Base-by-base conservation (phyloP, 2,329 filamentous ascomycete species). In the Hypoxylon sp. region DNA sequence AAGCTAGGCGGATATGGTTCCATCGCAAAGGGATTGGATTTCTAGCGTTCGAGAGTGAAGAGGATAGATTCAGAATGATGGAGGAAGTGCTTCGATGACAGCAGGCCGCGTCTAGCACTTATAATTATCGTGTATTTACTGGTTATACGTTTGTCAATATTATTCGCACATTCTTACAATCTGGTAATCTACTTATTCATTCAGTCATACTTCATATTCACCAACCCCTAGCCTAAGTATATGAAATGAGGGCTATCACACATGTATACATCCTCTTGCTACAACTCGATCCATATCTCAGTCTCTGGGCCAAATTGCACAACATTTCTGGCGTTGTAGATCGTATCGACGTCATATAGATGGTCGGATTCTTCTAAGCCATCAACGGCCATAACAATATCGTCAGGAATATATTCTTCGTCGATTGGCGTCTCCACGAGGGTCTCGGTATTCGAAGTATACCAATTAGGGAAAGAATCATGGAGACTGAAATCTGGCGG, bases 111-210 rank as follows among this genome's bases (percentile, higher is more conserved):
- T 70, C 71, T 68, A 57, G 67, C 69, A 72, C 60, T 68, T 55
- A 63, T 72, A 75, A 74, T 73, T 63, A 64, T 71, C 62, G 47
- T 66, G 55, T 73, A 70, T 67, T 65, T 71, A 63, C 57, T 50
- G 31, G 26, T 57, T 57, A 51, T 63, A 39, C 51, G 51, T 48
- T 19, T 60, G 13, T 57, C 31, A 48, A 62, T 55, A 63, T 64
- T 62, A 26, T 14, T 44, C n/a, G 67, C 55, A 62, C 60, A 62
- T 63, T 37, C 66, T n/a, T 66, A 59, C 33, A 53, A 44, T 33
- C 54, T 47, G 47, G 22, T 11, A 35, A 33, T 51, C 29, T 6
- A 33, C 29, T 17, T 47, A 19, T 51, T 54, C 24, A 11, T 46
- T 33, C 4, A 4, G 6, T 5, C 22, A 59, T 33, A 10, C 11